Percentiles rank a stretch among this genome's conserved stretches.
phyloP scores from a whole-genome alignment of 176 grass and related monocot species.

The Tuctoria greenei region DNA sequence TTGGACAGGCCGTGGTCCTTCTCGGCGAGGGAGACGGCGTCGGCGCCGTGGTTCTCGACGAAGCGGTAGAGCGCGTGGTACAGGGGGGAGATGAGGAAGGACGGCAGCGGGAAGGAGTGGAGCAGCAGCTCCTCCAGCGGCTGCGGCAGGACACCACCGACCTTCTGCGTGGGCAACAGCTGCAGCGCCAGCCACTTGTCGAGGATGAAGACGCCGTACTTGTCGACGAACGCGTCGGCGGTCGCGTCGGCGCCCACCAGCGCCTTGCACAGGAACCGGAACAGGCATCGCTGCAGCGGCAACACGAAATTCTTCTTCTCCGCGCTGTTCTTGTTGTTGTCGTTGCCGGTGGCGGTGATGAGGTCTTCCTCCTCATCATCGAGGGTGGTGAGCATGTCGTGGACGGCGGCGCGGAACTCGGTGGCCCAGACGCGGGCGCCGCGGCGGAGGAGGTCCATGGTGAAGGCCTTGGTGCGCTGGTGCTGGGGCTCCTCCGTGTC shows the following conservation, averaged over 20 bases:
- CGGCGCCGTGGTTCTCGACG: slow-evolving; percentile 55
- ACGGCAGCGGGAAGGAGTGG: slow-evolving; percentile 77
- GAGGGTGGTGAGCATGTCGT: slow-evolving; percentile 50
- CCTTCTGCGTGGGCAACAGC: slow-evolving; percentile 60
- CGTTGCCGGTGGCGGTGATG: too few relatives aligned
- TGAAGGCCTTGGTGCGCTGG: slow-evolving; percentile 58
- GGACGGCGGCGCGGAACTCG: slow-evolving; percentile 46
- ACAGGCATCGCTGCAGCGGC: slow-evolving; percentile 74
- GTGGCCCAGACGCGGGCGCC: slow-evolving; percentile 44
- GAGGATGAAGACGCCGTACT: slow-evolving; percentile 45
- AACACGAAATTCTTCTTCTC: slow-evolving; percentile 30
- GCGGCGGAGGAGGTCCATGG: slow-evolving; percentile 72
- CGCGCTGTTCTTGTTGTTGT: background rate
- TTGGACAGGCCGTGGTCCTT: slow-evolving; percentile 37
- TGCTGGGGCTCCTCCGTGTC: slow-evolving; percentile 66
- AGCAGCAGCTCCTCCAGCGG: slow-evolving; percentile 82
- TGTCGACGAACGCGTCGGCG: slow-evolving; percentile 29
- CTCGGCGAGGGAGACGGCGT: slow-evolving; percentile 31
- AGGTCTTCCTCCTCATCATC: slow-evolving; percentile 30
- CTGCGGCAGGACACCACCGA: slow-evolving; percentile 45
- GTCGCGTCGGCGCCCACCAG: slow-evolving; percentile 64
- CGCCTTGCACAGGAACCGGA: slow-evolving; percentile 64
- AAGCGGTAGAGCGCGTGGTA: slow-evolving; percentile 74
- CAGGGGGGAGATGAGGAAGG: slow-evolving; percentile 39
- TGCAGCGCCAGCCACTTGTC: slow-evolving; percentile 81